Evolutionary conservation across 495 filamentous ascomycete species (phyloP).

Genomic region (Recurvomyces mirabilis): DNA sequence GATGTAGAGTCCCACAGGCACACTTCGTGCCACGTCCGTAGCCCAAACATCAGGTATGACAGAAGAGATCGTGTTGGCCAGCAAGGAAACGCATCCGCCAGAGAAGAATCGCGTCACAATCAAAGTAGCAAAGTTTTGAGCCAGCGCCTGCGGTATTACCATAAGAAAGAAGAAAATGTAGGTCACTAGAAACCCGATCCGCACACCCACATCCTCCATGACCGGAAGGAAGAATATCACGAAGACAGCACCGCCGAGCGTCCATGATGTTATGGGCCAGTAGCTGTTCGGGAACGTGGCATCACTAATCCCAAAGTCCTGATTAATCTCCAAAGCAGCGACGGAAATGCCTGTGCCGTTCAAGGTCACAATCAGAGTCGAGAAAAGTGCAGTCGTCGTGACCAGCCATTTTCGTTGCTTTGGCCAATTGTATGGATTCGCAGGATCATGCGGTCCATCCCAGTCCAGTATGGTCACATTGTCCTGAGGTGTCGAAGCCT

Average conservation of each 20-base stretch:
- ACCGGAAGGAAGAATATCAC: slow-evolving; percentile 41
- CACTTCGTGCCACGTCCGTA: slow-evolving; percentile 30
- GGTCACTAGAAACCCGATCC: slow-evolving; percentile 35
- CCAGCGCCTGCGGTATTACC: slow-evolving; percentile 39
- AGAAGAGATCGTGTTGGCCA: slow-evolving; percentile 36
- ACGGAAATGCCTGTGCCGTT: slow-evolving; percentile 22
- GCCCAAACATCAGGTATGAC: slow-evolving; percentile 42
- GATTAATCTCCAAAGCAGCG: slow-evolving; percentile 11
- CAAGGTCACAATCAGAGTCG: slow-evolving; percentile 10
- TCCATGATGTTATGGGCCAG: slow-evolving; percentile 44
- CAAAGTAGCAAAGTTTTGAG: slow-evolving; percentile 41
- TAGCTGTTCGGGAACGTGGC: slow-evolving; percentile 40
- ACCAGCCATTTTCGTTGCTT: slow-evolving; percentile 25
- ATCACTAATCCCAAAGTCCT: slow-evolving; percentile 33
- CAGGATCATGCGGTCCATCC: slow-evolving; percentile 22
- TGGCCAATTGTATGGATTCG: slow-evolving; percentile 28
- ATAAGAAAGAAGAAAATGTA: slow-evolving; percentile 38
- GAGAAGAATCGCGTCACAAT: slow-evolving; percentile 38
- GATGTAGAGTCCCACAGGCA: slow-evolving; percentile 41
- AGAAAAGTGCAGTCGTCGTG: slow-evolving; percentile 24
- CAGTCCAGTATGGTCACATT: slow-evolving; percentile 19
- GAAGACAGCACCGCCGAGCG: slow-evolving; percentile 36
- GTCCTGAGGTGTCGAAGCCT: not conserved
- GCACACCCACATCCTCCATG: slow-evolving; percentile 42
- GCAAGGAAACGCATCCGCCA: slow-evolving; percentile 37